These are phyloP conservation scores for Capsicum baccatum DNA, from an alignment of 257 asterid genomes.

Conservation along the genomic window DNA sequence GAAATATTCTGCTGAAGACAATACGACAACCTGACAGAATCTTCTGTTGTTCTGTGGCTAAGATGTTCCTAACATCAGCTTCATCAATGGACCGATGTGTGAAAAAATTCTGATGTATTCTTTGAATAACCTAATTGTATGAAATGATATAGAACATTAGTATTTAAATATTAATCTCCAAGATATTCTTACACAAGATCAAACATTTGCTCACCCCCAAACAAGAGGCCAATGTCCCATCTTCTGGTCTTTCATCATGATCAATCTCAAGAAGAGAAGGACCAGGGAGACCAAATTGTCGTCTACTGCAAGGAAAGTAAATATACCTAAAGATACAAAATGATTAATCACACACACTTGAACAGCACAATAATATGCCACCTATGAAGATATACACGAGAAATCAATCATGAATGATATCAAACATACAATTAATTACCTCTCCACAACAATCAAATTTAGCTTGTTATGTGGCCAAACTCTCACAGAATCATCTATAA, in stretches of 20 bases:
- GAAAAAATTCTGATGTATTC: constrained; percentile 77
- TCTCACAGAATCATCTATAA: constrained; percentile 88
- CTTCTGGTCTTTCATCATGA: constrained; percentile 98
- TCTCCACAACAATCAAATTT: constrained; percentile 89
- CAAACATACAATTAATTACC: constrained; percentile 55
- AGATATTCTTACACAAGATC: constrained; percentile 13
- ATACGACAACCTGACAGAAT: constrained; percentile 89
- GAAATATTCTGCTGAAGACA: constrained; percentile 92
- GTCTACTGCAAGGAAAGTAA: constrained; percentile 94
- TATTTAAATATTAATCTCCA: background rate
- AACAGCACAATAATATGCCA: constrained; percentile 17
- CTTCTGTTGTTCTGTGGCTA: constrained; percentile 82
- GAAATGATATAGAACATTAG: constrained; percentile 31
- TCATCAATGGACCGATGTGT: constrained; percentile 70
- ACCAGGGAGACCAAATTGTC: constrained; percentile 94
- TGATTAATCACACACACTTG: background rate
- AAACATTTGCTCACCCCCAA: constrained; percentile 68
- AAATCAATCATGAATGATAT: background rate
- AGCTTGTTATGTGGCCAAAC: constrained; percentile 96
- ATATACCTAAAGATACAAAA: constrained; percentile 64
- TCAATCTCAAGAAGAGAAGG: constrained; percentile 97
- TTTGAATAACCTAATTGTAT: constrained; percentile 75
- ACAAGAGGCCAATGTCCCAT: constrained; percentile 91
- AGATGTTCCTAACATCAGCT: constrained; percentile 89
- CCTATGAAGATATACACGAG: background rate